These are phyloP conservation scores for Eucalyptus albens DNA, from an alignment of 345 rosid genomes.

Conservation along the genomic window DNA sequence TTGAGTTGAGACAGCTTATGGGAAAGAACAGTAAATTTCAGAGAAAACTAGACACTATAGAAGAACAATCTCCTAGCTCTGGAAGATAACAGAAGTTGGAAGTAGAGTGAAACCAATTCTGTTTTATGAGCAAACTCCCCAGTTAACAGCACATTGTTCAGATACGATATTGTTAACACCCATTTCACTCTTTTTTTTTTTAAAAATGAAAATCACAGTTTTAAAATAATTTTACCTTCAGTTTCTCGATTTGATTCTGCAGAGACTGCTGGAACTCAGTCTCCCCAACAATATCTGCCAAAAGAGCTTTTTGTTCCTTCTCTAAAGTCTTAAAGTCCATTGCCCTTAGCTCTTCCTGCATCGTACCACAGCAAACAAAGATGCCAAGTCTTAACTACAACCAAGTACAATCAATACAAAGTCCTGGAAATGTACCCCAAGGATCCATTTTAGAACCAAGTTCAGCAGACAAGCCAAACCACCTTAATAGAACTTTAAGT, in stretches of 20 bases:
- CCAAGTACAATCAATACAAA: not conserved
- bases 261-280: slow-evolving; percentile 34
- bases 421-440: not conserved
- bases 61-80: not conserved
- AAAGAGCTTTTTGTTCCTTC: slow-evolving; percentile 39
- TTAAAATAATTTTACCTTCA: slow-evolving; percentile 24
- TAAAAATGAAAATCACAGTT: not conserved
- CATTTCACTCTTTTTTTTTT: too few relatives aligned
- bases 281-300: slow-evolving; percentile 48
- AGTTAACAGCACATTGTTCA: not conserved
- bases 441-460: not conserved
- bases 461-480: not conserved
- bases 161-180: not conserved
- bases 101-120: not conserved
- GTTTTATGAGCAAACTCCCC: not conserved
- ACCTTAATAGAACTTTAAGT: not conserved
- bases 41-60: not conserved
- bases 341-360: slow-evolving; percentile 47
- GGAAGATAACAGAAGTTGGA: not conserved
- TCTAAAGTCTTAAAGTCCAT: slow-evolving; percentile 35
- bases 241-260: slow-evolving; percentile 33
- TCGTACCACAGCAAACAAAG: not conserved
- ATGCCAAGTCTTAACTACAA: not conserved
- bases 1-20: not conserved
- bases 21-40: not conserved